Evolutionary conservation across 192 early-diverging fungal species (phyloP).

Genomic region (Chytriomyces sp.): DNA sequence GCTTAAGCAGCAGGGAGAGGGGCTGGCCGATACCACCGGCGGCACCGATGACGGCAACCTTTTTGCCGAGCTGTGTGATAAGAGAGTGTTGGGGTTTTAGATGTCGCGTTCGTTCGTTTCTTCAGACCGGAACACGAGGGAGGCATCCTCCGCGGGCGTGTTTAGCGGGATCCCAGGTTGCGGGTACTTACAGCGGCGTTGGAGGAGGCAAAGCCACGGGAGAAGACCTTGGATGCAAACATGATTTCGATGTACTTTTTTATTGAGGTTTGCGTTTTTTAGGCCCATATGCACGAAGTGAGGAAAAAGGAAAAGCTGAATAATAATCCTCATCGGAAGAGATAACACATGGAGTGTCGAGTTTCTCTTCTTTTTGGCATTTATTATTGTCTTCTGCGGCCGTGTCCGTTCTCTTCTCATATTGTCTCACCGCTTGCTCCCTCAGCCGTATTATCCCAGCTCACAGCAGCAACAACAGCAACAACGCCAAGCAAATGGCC

Average conservation of each 20-base stretch:
- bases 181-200: conserved; percentile 51
- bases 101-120: not conserved
- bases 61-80: conserved; percentile 38
- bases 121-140: not conserved
- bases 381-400: not conserved
- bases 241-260: conserved; percentile 33
- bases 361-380: not conserved
- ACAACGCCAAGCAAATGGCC: too few species aligned
- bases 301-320: not conserved
- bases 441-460: too few species aligned
- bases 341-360: not conserved
- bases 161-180: not conserved
- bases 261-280: conserved; percentile 6
- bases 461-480: too few species aligned
- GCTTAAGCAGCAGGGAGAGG: conserved; percentile 66
- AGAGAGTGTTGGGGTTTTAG: not conserved
- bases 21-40: conserved; percentile 76
- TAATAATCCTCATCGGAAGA: not conserved
- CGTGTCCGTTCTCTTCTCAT: too few species aligned
- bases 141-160: not conserved
- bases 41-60: conserved; percentile 68
- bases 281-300: not conserved
- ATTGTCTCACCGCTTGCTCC: too few species aligned
- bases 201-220: conserved; percentile 65
- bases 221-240: conserved; percentile 46